Conservation (phyloP, 2,329 filamentous ascomycete species). For the Thielaviopsis populi region DNA sequence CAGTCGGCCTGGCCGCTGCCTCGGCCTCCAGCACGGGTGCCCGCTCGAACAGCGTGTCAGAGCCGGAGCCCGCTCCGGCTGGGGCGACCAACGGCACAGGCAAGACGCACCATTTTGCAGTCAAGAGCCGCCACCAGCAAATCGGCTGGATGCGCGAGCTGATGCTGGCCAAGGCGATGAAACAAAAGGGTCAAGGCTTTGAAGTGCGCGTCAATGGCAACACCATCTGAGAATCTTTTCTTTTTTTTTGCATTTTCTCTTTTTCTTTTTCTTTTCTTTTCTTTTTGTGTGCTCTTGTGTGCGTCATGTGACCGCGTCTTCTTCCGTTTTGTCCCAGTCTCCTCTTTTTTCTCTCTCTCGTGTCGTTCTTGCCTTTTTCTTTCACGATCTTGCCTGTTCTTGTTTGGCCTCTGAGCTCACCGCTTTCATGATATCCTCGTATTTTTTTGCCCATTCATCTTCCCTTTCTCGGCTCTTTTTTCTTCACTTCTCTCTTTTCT, state of each 20-base stretch:
- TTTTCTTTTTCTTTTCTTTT: conserved; percentile 12
- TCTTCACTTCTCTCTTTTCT: neutral
- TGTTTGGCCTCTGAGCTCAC: conserved; percentile 15
- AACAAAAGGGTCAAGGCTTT: conserved; percentile 70
- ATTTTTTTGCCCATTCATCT: conserved; percentile 5
- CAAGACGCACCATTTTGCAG: conserved; percentile 90
- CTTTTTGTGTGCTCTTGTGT: neutral
- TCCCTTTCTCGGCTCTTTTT: conserved; percentile 6
- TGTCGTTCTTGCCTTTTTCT: conserved; percentile 14
- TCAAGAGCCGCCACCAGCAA: conserved; percentile 70
- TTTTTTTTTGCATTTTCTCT: conserved; percentile 10
- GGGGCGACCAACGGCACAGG: conserved; percentile 45
- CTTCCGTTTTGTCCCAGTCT: conserved; percentile 11
- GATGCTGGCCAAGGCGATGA: conserved; percentile 77
- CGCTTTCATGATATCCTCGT: conserved; percentile 12
- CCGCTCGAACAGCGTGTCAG: conserved; percentile 16
- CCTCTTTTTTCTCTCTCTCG: conserved; percentile 17
- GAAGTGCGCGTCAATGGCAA: conserved; percentile 71
- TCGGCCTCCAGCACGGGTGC: conserved; percentile 28
- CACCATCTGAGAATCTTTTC: conserved; percentile 40
- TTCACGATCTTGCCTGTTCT: conserved; percentile 6
- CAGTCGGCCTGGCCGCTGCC: conserved; percentile 26
- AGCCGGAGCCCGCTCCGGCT: conserved; percentile 22
- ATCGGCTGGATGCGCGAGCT: conserved; percentile 96
- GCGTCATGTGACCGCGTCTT: conserved; percentile 6